Evolutionary conservation across 306 rosid genomes (phyloP).

Genomic region (Prosopis cineraria): DNA sequence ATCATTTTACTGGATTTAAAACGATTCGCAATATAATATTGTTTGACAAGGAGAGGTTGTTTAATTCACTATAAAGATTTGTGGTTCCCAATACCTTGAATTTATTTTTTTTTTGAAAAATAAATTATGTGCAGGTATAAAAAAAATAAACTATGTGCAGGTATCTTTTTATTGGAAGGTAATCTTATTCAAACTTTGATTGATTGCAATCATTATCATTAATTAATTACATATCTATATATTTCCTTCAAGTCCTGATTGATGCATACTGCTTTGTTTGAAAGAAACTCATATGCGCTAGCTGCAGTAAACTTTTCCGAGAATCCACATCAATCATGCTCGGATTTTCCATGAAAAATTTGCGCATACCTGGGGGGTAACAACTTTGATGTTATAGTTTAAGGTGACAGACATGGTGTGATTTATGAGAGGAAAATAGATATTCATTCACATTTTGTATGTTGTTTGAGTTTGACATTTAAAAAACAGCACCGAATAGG

Average conservation of each 20-base stretch:
- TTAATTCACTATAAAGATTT: constrained; percentile 20
- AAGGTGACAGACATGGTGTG: constrained; percentile 42
- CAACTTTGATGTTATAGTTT: constrained; percentile 27
- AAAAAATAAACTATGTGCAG: too few relatives aligned
- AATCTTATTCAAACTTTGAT: too few relatives aligned
- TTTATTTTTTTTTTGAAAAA: too few relatives aligned
- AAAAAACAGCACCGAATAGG: constrained; percentile 50
- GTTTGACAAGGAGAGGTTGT: constrained; percentile 30
- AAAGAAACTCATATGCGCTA: neutral
- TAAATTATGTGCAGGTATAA: too few relatives aligned
- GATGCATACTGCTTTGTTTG: neutral
- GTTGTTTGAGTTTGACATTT: constrained; percentile 50
- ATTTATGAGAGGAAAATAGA: constrained; percentile 41
- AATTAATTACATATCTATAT: neutral
- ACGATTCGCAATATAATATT: constrained; percentile 27
- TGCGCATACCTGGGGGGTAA: neutral
- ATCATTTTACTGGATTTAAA: constrained; percentile 37
- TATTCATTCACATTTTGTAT: constrained; percentile 32
- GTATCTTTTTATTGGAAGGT: too few relatives aligned
- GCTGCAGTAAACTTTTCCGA: neutral
- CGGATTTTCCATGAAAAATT: constrained; percentile 3
- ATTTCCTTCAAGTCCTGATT: constrained; percentile 23
- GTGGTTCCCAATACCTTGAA: too few relatives aligned
- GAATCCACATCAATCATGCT: neutral
- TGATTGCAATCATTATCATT: neutral